Conservation (phyloP, 148 eudicot species). For the Camellia sinensis region DNA sequence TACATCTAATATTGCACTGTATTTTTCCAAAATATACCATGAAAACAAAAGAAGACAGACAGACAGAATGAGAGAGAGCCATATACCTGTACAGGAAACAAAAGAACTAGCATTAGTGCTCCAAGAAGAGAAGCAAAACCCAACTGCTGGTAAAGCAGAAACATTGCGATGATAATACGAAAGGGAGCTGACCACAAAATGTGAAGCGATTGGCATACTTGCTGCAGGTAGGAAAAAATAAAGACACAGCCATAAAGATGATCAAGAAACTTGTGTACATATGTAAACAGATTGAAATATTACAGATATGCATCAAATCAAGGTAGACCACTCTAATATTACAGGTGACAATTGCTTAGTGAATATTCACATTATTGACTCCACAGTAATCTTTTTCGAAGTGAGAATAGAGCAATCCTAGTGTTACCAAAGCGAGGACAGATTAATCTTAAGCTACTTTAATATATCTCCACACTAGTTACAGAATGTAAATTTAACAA, state of each 20-base stretch:
- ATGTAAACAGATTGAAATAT: neutral
- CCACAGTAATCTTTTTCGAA: neutral
- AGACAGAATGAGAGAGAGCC: neutral
- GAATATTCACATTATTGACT: neutral
- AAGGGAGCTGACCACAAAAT: slow-evolving; percentile 96
- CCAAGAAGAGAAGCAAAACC: slow-evolving; percentile 91
- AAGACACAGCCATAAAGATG: neutral
- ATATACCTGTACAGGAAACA: slow-evolving; percentile 82
- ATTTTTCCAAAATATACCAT: neutral
- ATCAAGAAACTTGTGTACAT: slow-evolving; percentile 14
- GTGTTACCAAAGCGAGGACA: neutral
- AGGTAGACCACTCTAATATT: neutral
- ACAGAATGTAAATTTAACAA: neutral
- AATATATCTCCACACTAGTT: neutral
- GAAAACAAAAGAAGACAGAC: neutral
- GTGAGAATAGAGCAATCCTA: neutral
- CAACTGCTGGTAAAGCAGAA: slow-evolving; percentile 75
- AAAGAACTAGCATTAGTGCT: slow-evolving; percentile 66
- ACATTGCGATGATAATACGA: slow-evolving; percentile 72
- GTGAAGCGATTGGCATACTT: slow-evolving; percentile 85
- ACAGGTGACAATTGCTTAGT: neutral
- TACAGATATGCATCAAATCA: neutral
- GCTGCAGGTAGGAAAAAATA: slow-evolving; percentile 47
- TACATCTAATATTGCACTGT: neutral
- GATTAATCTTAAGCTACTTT: neutral